Conservation (phyloP, 192 early-diverging fungal genomes). For the Backusella mclennaniae region DNA sequence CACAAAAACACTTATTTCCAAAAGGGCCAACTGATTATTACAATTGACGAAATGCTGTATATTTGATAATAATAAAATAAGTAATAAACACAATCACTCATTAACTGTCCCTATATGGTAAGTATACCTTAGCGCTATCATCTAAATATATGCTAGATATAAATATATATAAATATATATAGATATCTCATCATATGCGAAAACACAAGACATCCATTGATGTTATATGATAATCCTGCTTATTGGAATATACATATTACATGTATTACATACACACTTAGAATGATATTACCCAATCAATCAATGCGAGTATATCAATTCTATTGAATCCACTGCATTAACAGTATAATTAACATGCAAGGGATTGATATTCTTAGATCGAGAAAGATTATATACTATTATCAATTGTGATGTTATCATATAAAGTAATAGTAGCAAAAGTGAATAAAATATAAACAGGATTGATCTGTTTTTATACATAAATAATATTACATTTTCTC, state of each 20-base stretch:
- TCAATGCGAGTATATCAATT: not conserved
- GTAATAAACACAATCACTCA: not conserved
- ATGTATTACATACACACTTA: no score
- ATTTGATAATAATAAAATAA: not conserved
- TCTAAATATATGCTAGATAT: no score
- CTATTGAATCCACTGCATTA: not conserved
- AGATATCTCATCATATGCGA: no score
- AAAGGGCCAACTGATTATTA: not conserved
- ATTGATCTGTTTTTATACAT: not conserved
- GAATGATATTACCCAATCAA: not conserved
- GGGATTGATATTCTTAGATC: not conserved
- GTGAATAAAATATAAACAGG: not conserved
- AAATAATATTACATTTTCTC: no score
- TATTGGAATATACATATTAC: not conserved
- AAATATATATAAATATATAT: no score
- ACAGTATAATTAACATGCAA: not conserved
- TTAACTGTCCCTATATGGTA: no score
- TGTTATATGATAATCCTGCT: not conserved
- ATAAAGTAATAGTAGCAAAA: not conserved
- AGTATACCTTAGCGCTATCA: no score
- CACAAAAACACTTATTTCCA: not conserved
- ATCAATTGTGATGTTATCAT: not conserved
- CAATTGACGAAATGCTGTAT: not conserved
- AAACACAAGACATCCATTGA: no score
- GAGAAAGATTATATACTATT: not conserved